phyloP scores from a whole-genome alignment of 371 early-diverging fungal genomes.

The Haplosporangium sp. region DNA sequence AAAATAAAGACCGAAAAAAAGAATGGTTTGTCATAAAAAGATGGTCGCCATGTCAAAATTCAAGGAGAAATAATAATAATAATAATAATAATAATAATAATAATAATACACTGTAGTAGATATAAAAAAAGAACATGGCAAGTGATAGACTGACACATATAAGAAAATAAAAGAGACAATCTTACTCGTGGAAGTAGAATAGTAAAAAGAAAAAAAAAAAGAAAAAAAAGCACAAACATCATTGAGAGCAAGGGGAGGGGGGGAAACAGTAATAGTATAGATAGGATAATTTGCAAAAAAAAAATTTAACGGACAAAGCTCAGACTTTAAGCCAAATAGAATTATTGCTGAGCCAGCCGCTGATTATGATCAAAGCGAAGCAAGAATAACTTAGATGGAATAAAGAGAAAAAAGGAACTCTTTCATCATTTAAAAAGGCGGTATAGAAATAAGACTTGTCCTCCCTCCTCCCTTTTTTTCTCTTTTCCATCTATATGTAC shows the following conservation, averaged over 20 bases:
- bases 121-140: too few species aligned
- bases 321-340: neutral
- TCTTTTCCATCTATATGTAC: neutral
- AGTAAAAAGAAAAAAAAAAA: neutral
- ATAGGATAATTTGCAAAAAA: neutral
- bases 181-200: too few species aligned
- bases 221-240: neutral
- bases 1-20: too few species aligned
- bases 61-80: too few species aligned
- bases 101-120: too few species aligned
- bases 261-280: neutral
- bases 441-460: neutral
- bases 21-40: too few species aligned
- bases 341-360: conserved; percentile 3
- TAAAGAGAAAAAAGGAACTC: neutral
- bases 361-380: neutral
- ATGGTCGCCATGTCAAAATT: too few species aligned
- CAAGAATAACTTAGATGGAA: too few species aligned
- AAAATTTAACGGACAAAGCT: neutral
- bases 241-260: neutral
- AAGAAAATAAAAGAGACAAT: conserved; percentile 1
- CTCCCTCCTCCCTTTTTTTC: neutral
- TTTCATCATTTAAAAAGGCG: neutral
- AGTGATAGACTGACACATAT: neutral
- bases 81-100: too few species aligned